Percentiles rank a stretch among this genome's conserved stretches.
These are phyloP conservation scores for Clonostachys solani DNA, from an alignment of 2,329 filamentous ascomycete species.

Conservation along the genomic window DNA sequence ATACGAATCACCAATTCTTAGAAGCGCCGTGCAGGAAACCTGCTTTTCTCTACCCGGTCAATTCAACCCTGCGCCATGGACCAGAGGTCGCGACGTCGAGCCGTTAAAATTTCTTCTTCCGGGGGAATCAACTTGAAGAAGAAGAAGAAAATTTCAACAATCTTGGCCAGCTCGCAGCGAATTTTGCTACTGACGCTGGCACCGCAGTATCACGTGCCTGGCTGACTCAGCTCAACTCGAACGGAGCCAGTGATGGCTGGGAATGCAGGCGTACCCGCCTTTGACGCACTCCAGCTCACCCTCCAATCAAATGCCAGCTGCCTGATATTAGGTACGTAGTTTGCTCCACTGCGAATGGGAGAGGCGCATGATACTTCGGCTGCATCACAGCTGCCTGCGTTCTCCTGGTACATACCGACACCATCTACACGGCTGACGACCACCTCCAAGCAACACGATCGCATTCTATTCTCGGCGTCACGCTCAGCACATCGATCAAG, in stretches of 20 bases:
- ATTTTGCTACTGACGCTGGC: too few relatives aligned
- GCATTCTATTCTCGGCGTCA: neutral
- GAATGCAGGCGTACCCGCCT: too few relatives aligned
- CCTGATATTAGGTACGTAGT: too few relatives aligned
- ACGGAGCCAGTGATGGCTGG: too few relatives aligned
- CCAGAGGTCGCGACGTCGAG: constrained; percentile 34
- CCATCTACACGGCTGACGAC: too few relatives aligned
- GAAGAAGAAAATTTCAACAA: constrained; percentile 16
- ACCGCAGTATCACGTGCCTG: too few relatives aligned
- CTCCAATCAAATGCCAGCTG: too few relatives aligned
- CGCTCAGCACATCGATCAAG: too few relatives aligned
- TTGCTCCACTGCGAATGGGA: too few relatives aligned
- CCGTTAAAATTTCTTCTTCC: constrained; percentile 48
- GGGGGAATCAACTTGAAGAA: constrained; percentile 53
- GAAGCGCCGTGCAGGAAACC: constrained; percentile 45
- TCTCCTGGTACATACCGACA: neutral
- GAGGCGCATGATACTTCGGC: neutral
- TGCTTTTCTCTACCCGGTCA: constrained; percentile 51
- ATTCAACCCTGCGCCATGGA: constrained; percentile 47
- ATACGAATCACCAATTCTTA: constrained; percentile 60
- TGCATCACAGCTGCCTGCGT: neutral
- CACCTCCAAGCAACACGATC: neutral
- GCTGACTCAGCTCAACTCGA: too few relatives aligned
- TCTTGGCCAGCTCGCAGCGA: neutral
- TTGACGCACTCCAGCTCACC: too few relatives aligned